phyloP scores from a whole-genome alignment of 441 rosid species.

The Sinapis alba region DNA sequence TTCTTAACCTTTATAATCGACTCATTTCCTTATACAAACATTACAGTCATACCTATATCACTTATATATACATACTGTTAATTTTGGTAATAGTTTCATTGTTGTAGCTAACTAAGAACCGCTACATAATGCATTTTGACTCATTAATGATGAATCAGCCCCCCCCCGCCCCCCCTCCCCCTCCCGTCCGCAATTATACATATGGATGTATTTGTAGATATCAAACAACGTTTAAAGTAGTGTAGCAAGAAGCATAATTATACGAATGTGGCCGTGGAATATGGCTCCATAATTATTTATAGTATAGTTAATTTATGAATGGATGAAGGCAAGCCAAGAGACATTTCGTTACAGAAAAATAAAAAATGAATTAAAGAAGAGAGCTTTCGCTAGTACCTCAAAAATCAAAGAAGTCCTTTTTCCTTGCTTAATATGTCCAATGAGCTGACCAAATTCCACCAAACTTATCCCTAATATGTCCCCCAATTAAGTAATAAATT shows the following conservation, averaged over 20 bases:
- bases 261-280: neutral
- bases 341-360: slow-evolving; percentile 7
- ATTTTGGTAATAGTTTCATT: neutral
- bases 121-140: slow-evolving; percentile 2
- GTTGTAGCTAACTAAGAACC: neutral
- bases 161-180: too few relatives aligned
- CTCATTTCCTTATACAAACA: neutral
- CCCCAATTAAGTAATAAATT: slow-evolving; percentile 14
- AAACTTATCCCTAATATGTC: slow-evolving; percentile 46
- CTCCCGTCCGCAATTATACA: neutral
- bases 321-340: slow-evolving; percentile 17
- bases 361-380: neutral
- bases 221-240: neutral
- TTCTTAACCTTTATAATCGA: neutral
- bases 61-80: neutral
- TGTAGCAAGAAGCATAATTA: neutral
- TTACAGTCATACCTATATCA: slow-evolving; percentile 3
- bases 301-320: slow-evolving; percentile 25
- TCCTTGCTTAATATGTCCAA: slow-evolving; percentile 46
- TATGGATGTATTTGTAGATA: neutral
- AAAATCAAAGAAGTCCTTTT: slow-evolving; percentile 34
- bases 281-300: slow-evolving; percentile 6
- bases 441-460: slow-evolving; percentile 56
- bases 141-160: neutral
- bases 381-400: slow-evolving; percentile 34